Percentiles rank a stretch among this genome's conserved stretches.
Evolutionary conservation across 116 monocot species (phyloP).

Genomic region (Trichopus zeylanicus): DNA sequence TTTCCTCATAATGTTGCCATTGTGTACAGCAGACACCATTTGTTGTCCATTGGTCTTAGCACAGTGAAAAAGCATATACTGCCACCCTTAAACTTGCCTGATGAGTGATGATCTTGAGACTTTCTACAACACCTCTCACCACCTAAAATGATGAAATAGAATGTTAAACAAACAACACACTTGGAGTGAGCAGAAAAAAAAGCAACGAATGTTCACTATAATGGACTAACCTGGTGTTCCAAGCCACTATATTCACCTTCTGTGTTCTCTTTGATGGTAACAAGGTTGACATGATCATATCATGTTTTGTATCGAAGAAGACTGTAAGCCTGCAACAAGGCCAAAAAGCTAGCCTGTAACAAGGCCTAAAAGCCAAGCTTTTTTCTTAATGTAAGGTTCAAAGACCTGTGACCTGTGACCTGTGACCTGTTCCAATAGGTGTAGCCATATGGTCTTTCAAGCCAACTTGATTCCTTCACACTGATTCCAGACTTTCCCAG

Average conservation of each 20-base stretch:
- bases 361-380: slow-evolving; percentile 59
- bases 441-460: slow-evolving; percentile 69
- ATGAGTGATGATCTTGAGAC: slow-evolving; percentile 61
- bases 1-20: slow-evolving; percentile 69
- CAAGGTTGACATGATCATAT: slow-evolving; percentile 60
- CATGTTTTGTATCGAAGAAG: slow-evolving; percentile 59
- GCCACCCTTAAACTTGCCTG: slow-evolving; percentile 64
- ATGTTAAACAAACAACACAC: neutral
- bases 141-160: slow-evolving; percentile 26
- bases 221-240: slow-evolving; percentile 47
- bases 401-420: too few relatives aligned
- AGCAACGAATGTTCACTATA: neutral
- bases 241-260: slow-evolving; percentile 73
- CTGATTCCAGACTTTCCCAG: slow-evolving; percentile 62
- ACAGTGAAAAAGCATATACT: slow-evolving; percentile 69
- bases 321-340: too few relatives aligned
- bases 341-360: slow-evolving; percentile 14
- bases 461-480: slow-evolving; percentile 41
- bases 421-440: slow-evolving; percentile 65
- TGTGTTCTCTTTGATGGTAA: slow-evolving; percentile 63
- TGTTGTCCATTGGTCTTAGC: slow-evolving; percentile 42
- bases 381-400: slow-evolving; percentile 61
- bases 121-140: slow-evolving; percentile 66
- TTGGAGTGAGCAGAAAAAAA: neutral
- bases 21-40: slow-evolving; percentile 66